A percentile compares a stretch with the other conserved stretches of the same genome.
These are phyloP conservation scores for Euclidium syriacum DNA, from an alignment of 345 rosid genomes.

Conservation along the genomic window DNA sequence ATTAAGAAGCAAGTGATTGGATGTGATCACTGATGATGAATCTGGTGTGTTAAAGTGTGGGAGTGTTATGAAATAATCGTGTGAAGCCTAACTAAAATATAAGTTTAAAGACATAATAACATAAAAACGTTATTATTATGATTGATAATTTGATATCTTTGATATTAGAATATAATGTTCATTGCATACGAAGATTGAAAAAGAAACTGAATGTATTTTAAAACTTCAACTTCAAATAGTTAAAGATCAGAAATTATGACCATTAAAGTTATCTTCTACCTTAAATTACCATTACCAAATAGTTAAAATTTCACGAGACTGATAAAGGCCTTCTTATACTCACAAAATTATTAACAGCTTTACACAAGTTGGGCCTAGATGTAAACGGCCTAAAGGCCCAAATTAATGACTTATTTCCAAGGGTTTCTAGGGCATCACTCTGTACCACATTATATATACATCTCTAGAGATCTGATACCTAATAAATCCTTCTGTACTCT, in stretches of 20 bases:
- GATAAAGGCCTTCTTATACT: no score
- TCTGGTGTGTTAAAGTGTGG: conserved; percentile 5
- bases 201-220: no score
- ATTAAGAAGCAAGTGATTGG: conserved; percentile 2
- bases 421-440: conserved; percentile 11
- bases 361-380: background rate
- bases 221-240: no score
- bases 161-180: background rate
- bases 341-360: no score
- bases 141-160: no score
- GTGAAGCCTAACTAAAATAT: background rate
- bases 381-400: background rate
- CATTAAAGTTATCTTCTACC: no score
- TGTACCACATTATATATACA: conserved; percentile 8
- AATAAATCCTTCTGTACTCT: no score
- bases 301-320: no score
- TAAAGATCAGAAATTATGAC: background rate
- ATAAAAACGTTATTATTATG: background rate
- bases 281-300: no score
- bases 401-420: background rate
- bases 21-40: conserved; percentile 3
- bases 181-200: background rate
- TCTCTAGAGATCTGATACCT: background rate
- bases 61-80: background rate
- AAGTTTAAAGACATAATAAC: background rate